These are phyloP conservation scores for Colletotrichum sidae DNA, from an alignment of 2,329 filamentous ascomycete genomes.

Conservation along the genomic window DNA sequence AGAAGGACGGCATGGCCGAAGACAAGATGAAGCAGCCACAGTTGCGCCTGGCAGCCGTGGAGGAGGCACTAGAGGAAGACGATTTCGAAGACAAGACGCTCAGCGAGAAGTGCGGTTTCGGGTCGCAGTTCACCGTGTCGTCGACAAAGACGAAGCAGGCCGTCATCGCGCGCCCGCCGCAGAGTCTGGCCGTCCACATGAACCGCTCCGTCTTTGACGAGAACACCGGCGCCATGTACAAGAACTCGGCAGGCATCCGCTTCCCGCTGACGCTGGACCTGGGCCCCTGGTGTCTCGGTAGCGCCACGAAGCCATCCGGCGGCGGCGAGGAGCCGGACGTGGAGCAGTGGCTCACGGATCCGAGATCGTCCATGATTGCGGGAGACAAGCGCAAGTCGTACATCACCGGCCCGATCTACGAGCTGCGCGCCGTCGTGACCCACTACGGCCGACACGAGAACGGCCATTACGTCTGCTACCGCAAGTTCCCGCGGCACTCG, in stretches of 20 bases:
- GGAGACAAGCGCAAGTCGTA: conserved; percentile 62
- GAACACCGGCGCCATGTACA: conserved; percentile 79
- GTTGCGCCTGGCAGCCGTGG: conserved; percentile 73
- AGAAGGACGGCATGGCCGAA: conserved; percentile 51
- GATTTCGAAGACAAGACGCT: conserved; percentile 80
- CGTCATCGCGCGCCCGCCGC: conserved; percentile 84
- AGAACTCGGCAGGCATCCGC: conserved; percentile 83
- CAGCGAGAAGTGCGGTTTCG: conserved; percentile 72
- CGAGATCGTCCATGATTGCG: conserved; percentile 79
- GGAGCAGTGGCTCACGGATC: conserved; percentile 79
- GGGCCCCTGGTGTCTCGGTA: conserved; percentile 86
- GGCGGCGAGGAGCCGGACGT: conserved; percentile 44
- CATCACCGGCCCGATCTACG: conserved; percentile 73
- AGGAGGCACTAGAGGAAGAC: conserved; percentile 79
- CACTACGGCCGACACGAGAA: conserved; percentile 94
- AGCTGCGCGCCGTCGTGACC: conserved; percentile 85
- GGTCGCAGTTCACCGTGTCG: conserved; percentile 74
- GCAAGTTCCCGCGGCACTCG: conserved; percentile 68
- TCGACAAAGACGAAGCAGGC: conserved; percentile 92
- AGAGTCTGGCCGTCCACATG: conserved; percentile 85
- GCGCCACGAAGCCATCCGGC: conserved; percentile 47
- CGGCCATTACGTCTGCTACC: conserved; percentile 94
- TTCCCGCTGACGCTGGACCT: conserved; percentile 83
- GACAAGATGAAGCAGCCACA: conserved; percentile 63
- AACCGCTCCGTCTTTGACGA: conserved; percentile 95